Percentiles rank a stretch among this genome's conserved stretches.
phyloP scores from a whole-genome alignment of 1,284 basidiomycete genomes.

The Pulchroboletus neoregius region DNA sequence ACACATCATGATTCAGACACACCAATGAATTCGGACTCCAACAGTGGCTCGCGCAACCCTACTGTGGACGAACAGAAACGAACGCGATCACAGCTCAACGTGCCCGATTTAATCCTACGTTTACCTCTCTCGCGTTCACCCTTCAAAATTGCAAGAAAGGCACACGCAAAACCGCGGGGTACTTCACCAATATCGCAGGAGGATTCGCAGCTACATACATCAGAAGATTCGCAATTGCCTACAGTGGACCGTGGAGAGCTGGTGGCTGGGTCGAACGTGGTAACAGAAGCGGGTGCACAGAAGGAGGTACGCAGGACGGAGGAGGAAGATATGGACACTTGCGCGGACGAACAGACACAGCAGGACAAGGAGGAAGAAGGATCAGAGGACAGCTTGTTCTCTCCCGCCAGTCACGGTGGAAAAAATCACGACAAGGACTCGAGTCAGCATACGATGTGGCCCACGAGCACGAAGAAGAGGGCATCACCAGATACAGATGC shows the following conservation, averaged over 20 bases:
- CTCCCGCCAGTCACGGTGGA: background rate
- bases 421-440: background rate
- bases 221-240: background rate
- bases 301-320: background rate
- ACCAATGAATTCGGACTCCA: conserved; percentile 2
- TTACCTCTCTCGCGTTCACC: conserved; percentile 44
- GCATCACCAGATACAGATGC: conserved; percentile 25
- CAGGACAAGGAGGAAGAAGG: conserved; percentile 3
- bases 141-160: conserved; percentile 47
- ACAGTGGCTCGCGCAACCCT: too few species aligned
- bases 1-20: conserved; percentile 4
- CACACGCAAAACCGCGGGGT: conserved; percentile 15
- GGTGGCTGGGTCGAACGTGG: background rate
- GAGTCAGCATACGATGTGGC: background rate
- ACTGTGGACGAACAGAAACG: too few species aligned
- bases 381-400: conserved; percentile 12
- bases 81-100: conserved; percentile 48
- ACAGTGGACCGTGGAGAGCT: background rate
- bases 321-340: conserved; percentile 2
- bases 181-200: background rate
- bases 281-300: background rate
- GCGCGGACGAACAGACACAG: background rate
- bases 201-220: background rate
- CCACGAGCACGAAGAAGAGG: conserved; percentile 24
- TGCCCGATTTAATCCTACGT: conserved; percentile 42